These are phyloP conservation scores for Viola odorata DNA, from an alignment of 345 rosid genomes.

Conservation along the genomic window DNA sequence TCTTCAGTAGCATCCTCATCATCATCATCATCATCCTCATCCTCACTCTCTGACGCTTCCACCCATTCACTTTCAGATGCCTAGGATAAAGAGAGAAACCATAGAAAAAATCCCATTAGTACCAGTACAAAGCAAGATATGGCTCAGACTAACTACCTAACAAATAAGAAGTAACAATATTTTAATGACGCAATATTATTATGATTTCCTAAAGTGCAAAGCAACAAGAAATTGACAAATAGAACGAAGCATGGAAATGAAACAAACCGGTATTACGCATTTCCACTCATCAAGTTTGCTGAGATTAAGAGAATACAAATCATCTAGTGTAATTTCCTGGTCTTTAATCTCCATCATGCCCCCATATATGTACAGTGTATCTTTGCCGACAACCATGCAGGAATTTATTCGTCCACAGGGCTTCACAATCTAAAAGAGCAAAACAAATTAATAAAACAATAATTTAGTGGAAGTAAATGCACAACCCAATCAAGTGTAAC, in stretches of 20 bases:
- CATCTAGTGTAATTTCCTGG: slow-evolving; percentile 84
- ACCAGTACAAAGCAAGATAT: too few species aligned
- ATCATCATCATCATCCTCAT: slow-evolving; percentile 50
- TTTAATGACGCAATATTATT: neutral
- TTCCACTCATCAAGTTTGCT: slow-evolving; percentile 99
- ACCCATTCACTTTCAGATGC: slow-evolving; percentile 92
- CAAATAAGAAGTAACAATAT: too few species aligned
- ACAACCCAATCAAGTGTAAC: slow-evolving; percentile 3
- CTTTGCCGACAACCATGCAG: slow-evolving; percentile 86
- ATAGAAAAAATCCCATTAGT: neutral
- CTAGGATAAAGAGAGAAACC: slow-evolving; percentile 26
- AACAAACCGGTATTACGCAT: slow-evolving; percentile 88
- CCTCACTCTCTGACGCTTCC: slow-evolving; percentile 80
- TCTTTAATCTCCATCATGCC: slow-evolving; percentile 99
- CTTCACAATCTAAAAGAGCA: slow-evolving; percentile 58
- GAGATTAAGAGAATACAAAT: slow-evolving; percentile 85
- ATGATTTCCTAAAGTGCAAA: neutral
- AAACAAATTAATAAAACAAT: slow-evolving; percentile 15
- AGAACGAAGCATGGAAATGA: slow-evolving; percentile 16
- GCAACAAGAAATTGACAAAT: neutral
- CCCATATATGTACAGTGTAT: slow-evolving; percentile 81
- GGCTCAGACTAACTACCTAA: too few species aligned
- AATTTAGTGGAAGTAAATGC: neutral
- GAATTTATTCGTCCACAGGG: slow-evolving; percentile 98
- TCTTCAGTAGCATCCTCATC: slow-evolving; percentile 44